Base-by-base conservation (phyloP, 2,329 filamentous ascomycete species). In the Diaporthe caulivora region DNA sequence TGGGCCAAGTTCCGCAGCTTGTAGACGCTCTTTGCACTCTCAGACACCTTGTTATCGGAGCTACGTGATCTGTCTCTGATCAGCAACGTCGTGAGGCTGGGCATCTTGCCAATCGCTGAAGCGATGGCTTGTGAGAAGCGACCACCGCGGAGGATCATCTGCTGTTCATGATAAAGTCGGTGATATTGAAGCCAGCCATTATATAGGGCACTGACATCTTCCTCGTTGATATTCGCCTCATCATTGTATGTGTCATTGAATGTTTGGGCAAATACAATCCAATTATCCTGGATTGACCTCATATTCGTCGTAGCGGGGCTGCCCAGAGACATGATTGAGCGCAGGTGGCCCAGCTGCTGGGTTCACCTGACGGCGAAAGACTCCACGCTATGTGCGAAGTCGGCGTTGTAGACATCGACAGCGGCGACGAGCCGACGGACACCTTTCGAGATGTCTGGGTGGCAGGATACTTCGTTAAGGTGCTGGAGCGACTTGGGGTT, bases 151-250 rank as follows among this genome's bases (percentile, higher is more conserved):
- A 65, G 44, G 29, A 51, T 29, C 21, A 18, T 18, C 29, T 37
- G 29, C 18, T 65, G 44, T 44, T 65, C 44, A 24, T 18, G 3
- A 34, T 51, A 21, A 21, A 51, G 47, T 51, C 26, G 6, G 8
- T 44, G 17, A 29, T 65, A 65, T 49, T 9, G 44, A 37, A 65
- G 44, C 44, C 44, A 65, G 62, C 62, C 60, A 11, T 24, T 65
- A 13, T 65, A 24, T 15, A 65, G 11, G 21, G 42, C 60, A 29
- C 21, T 11, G 26, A 37, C 17, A 42, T 65, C 5, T 6, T 31
- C 7, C 10, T 34, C 40, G n/a, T 47, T 17, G 40, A 65, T 18
- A 51, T 24, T 18, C 29, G 44, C 8, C 26, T 17, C 44, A 17
- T 21, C 26, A 17, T 37, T 18, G 21, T 26, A n/a, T 4, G 44